Percentiles rank a stretch among this genome's conserved stretches.
phyloP scores from a whole-genome alignment of 495 filamentous ascomycete species.

The Podospora pseudocomata region DNA sequence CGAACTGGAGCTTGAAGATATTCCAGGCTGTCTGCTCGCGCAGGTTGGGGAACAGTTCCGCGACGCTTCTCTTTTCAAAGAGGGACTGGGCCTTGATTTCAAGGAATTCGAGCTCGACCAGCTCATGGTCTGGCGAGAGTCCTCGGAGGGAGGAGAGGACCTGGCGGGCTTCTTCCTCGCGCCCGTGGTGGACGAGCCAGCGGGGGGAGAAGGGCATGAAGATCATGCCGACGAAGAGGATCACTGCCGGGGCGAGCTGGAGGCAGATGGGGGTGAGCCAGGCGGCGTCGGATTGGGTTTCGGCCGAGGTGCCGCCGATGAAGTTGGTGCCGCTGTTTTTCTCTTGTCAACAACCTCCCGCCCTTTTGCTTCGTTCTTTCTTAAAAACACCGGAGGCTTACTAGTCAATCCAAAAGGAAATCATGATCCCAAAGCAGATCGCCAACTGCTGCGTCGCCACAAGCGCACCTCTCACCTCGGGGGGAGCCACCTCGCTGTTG shows the following conservation, averaged over 20 bases:
- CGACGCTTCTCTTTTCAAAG: conserved; percentile 72
- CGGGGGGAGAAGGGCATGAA: conserved; percentile 81
- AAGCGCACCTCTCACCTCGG: conserved; percentile 62
- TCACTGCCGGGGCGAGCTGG: conserved; percentile 57
- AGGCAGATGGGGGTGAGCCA: conserved; percentile 66
- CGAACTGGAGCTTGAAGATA: conserved; percentile 64
- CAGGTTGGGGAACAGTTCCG: conserved; percentile 66
- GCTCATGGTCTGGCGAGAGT: conserved; percentile 55
- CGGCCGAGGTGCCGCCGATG: conserved; percentile 65
- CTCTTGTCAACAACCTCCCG: neutral
- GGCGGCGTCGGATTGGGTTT: conserved; percentile 60
- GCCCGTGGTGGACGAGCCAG: conserved; percentile 71
- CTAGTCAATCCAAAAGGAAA: conserved; percentile 84
- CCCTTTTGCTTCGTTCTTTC: neutral
- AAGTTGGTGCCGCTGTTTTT: conserved; percentile 58
- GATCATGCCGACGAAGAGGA: conserved; percentile 66
- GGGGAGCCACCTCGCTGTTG: conserved; percentile 64
- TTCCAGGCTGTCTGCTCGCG: conserved; percentile 58
- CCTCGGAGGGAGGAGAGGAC: conserved; percentile 65
- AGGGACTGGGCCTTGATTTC: conserved; percentile 78
- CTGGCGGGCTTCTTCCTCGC: conserved; percentile 65
- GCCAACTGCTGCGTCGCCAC: conserved; percentile 78
- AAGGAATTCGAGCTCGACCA: conserved; percentile 70
- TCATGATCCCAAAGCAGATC: conserved; percentile 78
- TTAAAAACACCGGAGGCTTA: conserved; percentile 11